phyloP scores from a whole-genome alignment of 352 stramenopile genomes.

The Pythium rhizo-oryzae region DNA sequence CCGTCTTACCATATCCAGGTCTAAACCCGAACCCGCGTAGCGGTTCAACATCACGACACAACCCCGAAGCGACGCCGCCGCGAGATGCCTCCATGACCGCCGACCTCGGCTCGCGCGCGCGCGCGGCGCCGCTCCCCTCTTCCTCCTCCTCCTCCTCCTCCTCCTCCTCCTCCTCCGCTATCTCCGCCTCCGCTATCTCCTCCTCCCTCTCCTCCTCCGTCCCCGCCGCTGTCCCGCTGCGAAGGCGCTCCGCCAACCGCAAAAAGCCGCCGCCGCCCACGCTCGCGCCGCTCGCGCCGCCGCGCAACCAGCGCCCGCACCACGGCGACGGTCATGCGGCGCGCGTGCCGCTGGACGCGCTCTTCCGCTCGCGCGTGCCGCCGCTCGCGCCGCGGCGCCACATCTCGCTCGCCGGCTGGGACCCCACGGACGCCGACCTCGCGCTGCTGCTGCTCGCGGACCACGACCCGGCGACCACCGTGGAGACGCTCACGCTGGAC shows the following conservation, averaged over 20 bases:
- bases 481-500: slow-evolving; percentile 31
- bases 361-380: slow-evolving; percentile 41
- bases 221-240: no score
- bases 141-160: no score
- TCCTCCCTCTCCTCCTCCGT: no score
- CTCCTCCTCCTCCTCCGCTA: no score
- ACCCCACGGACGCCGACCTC: slow-evolving; percentile 43
- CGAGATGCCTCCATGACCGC: slow-evolving; percentile 18
- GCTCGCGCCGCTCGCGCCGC: slow-evolving; percentile 20
- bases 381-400: slow-evolving; percentile 40
- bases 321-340: slow-evolving; percentile 1
- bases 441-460: slow-evolving; percentile 31
- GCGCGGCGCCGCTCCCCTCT: background rate
- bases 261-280: slow-evolving; percentile 23
- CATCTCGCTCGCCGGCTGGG: slow-evolving; percentile 61
- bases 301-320: slow-evolving; percentile 21
- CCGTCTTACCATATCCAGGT: background rate
- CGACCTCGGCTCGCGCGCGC: slow-evolving; percentile 4
- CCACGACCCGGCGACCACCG: slow-evolving; percentile 23
- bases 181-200: no score
- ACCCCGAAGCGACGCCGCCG: slow-evolving; percentile 10
- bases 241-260: no score
- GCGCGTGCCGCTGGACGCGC: slow-evolving; percentile 39
- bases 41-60: no score
- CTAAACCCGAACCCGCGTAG: slow-evolving; percentile 18